Conservation (phyloP, 2,329 filamentous ascomycete species). For the Hypoxylon sp. region DNA sequence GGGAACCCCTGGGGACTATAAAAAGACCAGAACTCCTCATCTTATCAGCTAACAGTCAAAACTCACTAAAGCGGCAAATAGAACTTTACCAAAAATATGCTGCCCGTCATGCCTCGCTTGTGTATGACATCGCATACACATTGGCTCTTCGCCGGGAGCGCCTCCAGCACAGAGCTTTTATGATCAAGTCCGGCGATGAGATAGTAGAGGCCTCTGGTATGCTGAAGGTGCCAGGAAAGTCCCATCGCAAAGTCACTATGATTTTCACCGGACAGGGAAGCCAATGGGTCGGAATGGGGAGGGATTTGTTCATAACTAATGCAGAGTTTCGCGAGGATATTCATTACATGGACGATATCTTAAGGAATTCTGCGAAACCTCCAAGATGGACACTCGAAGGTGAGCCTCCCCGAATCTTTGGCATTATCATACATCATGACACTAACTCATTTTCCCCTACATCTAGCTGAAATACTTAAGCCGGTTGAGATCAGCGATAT, state of each 20-base stretch:
- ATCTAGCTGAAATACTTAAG: slow-evolving; percentile 38
- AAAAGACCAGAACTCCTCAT: slow-evolving; percentile 41
- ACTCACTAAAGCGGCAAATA: slow-evolving; percentile 39
- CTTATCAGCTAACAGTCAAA: slow-evolving; percentile 42
- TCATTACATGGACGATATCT: slow-evolving; percentile 32
- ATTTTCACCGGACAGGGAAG: slow-evolving; percentile 54
- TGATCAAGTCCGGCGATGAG: slow-evolving; percentile 37
- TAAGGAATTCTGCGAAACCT: slow-evolving; percentile 26
- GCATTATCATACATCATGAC: neutral
- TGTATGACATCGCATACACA: slow-evolving; percentile 51
- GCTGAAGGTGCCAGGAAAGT: slow-evolving; percentile 28
- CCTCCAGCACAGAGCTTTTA: slow-evolving; percentile 47
- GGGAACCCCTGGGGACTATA: neutral
- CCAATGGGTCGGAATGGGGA: slow-evolving; percentile 50
- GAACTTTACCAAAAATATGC: slow-evolving; percentile 44
- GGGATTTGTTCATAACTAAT: slow-evolving; percentile 42
- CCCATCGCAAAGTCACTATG: slow-evolving; percentile 38
- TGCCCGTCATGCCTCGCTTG: slow-evolving; percentile 20
- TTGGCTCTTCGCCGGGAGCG: slow-evolving; percentile 50
- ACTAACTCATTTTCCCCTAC: slow-evolving; percentile 2
- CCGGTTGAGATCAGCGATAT: slow-evolving; percentile 40
- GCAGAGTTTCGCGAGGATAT: slow-evolving; percentile 41
- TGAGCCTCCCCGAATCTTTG: slow-evolving; percentile 3
- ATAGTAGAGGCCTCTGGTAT: slow-evolving; percentile 27
- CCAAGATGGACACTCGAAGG: slow-evolving; percentile 40